Conservation (phyloP, 73 alveolate species). For the Tetrahymena malaccensis region DNA sequence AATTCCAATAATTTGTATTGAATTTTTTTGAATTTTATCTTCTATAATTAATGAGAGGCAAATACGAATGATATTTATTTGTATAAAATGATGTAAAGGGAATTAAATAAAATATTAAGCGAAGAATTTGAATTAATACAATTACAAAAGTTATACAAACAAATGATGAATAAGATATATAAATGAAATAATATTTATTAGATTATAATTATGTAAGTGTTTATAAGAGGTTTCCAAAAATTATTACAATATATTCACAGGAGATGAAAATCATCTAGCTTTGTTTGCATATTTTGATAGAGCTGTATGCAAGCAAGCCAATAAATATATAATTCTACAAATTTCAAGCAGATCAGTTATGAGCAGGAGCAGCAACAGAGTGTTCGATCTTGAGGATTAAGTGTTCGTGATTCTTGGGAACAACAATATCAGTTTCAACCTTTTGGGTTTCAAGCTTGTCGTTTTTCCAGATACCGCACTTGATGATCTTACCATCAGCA, state of each 20-base stretch:
- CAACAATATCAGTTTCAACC: background rate
- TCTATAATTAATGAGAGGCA: background rate
- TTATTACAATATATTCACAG: background rate
- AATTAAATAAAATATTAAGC: background rate
- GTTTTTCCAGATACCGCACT: background rate
- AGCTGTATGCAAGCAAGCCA: background rate
- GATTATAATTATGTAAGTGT: background rate
- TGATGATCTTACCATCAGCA: background rate
- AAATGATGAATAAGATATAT: background rate
- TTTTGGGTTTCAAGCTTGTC: background rate
- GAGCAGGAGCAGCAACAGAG: background rate
- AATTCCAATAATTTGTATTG: too few species aligned
- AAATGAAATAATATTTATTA: background rate
- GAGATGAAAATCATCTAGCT: background rate
- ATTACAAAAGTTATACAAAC: background rate
- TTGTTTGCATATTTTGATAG: background rate
- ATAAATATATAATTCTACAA: background rate
- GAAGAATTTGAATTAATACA: background rate
- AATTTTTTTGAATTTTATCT: too few species aligned
- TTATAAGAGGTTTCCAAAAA: background rate
- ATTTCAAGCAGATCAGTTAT: background rate
- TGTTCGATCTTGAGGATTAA: background rate
- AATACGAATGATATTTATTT: too few species aligned
- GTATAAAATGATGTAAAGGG: background rate
- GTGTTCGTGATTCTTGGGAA: background rate